A percentile compares a stretch with the other conserved stretches of the same genome.
Conservation (phyloP, 176 grass and related monocot genomes). For the Saccharum spontaneum region DNA sequence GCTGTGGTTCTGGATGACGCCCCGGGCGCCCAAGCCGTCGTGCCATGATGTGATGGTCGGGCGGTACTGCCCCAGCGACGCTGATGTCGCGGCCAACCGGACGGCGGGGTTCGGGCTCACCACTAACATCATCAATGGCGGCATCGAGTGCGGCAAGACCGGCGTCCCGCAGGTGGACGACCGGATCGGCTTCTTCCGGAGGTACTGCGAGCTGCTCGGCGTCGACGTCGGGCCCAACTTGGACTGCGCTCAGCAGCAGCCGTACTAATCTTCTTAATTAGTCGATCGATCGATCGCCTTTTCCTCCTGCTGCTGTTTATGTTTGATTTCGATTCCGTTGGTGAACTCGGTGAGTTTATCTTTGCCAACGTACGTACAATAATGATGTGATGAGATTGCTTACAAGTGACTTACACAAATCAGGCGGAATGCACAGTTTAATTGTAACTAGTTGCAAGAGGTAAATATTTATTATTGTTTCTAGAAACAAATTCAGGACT, state of each 20-base stretch:
- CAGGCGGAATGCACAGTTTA: too few relatives aligned
- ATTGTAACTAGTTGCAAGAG: too few relatives aligned
- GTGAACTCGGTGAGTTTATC: too few relatives aligned
- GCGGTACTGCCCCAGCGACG: constrained; percentile 26
- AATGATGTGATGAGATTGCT: too few relatives aligned
- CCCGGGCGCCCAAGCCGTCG: constrained; percentile 65
- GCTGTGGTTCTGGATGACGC: constrained; percentile 87
- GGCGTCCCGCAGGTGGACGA: constrained; percentile 34
- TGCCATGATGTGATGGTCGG: constrained; percentile 84
- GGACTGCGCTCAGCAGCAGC: constrained; percentile 64
- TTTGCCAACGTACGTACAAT: too few relatives aligned
- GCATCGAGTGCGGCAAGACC: constrained; percentile 53
- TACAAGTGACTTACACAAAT: too few relatives aligned
- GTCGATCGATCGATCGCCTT: neutral
- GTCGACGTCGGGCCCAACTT: constrained; percentile 54
- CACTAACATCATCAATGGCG: constrained; percentile 88
- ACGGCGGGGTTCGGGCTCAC: constrained; percentile 62
- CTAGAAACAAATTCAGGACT: too few relatives aligned
- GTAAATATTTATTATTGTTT: too few relatives aligned
- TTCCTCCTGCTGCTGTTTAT: too few relatives aligned
- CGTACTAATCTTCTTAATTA: constrained; percentile 27
- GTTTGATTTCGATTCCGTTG: too few relatives aligned
- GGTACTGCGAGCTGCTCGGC: constrained; percentile 44
- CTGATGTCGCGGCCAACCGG: constrained; percentile 46
- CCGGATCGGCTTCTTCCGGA: constrained; percentile 57